Base-by-base conservation (phyloP, 2,329 filamentous ascomycete species). In the Hypoxylon sp. region DNA sequence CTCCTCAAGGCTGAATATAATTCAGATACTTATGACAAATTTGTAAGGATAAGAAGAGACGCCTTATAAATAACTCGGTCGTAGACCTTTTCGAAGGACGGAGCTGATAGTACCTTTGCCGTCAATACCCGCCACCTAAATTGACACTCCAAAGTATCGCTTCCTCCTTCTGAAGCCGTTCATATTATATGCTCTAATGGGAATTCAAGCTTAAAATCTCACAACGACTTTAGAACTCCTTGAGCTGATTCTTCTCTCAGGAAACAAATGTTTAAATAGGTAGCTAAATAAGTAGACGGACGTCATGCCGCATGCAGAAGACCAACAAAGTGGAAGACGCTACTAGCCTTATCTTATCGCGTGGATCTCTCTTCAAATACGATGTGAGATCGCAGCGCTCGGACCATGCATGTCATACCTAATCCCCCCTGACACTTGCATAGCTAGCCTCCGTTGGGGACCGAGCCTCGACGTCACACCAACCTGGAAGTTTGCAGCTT, bases 391-490 rank as follows among this genome's bases (percentile, higher is more conserved):
- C 30, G 3, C 10, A 35, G 53, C 60, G 68, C 68, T 70, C 61
- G 61, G 68, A 48, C 68, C 68, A 70, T 67, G 50, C 44, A 64
- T 40, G 55, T 58, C 66, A 65, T 65, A 20, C 20, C 20, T 20
- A 58, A 66, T 31, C 51, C 62, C 61, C 59, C 54, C 58, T 51
- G 48, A 37, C 35, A 31, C 20, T 54, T 27, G 51, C 58, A 33
- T 31, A 33, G 33, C 44, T 25, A 49, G 27, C 46, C 17, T 27
- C 7, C 22, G 31, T 59, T 35, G 46, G 58, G 58, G 57, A 66
- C 57, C 40, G 57, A 61, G 35, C 58, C 42, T 61, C 61, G 66
- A 68, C 66, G 66, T 68, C 66, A 68, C 66, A 51, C 56, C 54
- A 59, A 27, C 25, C 25, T 27, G 25, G 25, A 27, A 58, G 54